A percentile compares a stretch with the other conserved stretches of the same genome.
Conservation (phyloP, 2,329 filamentous ascomycete genomes). For the Aspergillus ustus region DNA sequence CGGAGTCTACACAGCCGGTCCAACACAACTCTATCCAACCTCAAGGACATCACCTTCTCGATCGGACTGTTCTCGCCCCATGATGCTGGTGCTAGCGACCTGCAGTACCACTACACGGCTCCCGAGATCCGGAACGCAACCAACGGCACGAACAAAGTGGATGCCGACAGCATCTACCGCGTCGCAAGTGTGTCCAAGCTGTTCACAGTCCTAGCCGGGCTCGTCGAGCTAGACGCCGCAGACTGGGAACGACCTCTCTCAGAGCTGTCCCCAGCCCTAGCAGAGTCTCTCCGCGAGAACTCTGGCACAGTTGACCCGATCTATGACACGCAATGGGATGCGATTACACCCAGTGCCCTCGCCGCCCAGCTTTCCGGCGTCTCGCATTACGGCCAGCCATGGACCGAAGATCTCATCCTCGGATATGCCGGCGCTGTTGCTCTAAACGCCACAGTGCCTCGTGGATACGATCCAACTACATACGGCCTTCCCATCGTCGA, state of each 20-base stretch:
- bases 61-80: slow-evolving; percentile 46
- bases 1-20: slow-evolving; percentile 21
- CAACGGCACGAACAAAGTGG: slow-evolving; percentile 41
- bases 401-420: not conserved
- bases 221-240: slow-evolving; percentile 38
- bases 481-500: slow-evolving; percentile 39
- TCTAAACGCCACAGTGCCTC: slow-evolving; percentile 31
- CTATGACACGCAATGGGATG: slow-evolving; percentile 50
- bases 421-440: not conserved
- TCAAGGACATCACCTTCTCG: slow-evolving; percentile 47
- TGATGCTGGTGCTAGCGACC: slow-evolving; percentile 33
- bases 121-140: slow-evolving; percentile 36
- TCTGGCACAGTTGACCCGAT: slow-evolving; percentile 33
- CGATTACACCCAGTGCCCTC: slow-evolving; percentile 53
- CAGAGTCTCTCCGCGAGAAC: slow-evolving; percentile 28
- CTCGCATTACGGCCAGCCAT: slow-evolving; percentile 22
- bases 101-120: slow-evolving; percentile 45
- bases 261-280: slow-evolving; percentile 50
- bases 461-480: slow-evolving; percentile 20
- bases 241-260: slow-evolving; percentile 53
- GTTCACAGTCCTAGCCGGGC: slow-evolving; percentile 44
- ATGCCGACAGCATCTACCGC: slow-evolving; percentile 50
- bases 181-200: slow-evolving; percentile 49
- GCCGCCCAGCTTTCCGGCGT: slow-evolving; percentile 54
- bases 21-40: slow-evolving; percentile 11